phyloP scores from a whole-genome alignment of 495 filamentous ascomycete genomes.

The Podospora comata region DNA sequence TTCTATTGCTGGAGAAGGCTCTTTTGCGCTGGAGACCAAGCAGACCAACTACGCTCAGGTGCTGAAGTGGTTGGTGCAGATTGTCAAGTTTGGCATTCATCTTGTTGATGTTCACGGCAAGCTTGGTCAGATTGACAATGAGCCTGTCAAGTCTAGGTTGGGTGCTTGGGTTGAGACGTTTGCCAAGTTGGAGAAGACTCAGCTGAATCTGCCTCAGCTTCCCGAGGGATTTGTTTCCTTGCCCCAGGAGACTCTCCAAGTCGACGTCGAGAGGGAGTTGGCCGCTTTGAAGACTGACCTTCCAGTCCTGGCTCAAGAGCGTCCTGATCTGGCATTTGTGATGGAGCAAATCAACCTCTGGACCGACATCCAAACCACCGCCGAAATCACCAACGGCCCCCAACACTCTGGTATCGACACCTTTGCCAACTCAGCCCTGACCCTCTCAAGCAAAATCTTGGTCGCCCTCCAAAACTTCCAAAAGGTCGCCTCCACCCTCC shows the following conservation, averaged over 20 bases:
- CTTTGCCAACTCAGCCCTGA: constrained; percentile 51
- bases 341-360: constrained; percentile 57
- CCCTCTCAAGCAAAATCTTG: constrained; percentile 61
- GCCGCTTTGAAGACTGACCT: constrained; percentile 46
- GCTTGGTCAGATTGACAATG: constrained; percentile 51
- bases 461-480: constrained; percentile 71
- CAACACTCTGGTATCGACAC: constrained; percentile 21
- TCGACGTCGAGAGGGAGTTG: constrained; percentile 45
- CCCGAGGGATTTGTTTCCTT: constrained; percentile 53
- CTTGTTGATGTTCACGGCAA: constrained; percentile 59
- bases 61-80: constrained; percentile 42
- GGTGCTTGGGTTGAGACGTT: constrained; percentile 51
- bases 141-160: constrained; percentile 42
- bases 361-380: constrained; percentile 29
- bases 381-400: constrained; percentile 19
- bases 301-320: constrained; percentile 37
- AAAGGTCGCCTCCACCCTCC: constrained; percentile 40
- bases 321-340: constrained; percentile 61
- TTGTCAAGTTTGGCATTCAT: constrained; percentile 42
- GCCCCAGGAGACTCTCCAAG: constrained; percentile 40
- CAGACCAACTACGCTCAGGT: constrained; percentile 33
- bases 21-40: constrained; percentile 20
- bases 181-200: constrained; percentile 29
- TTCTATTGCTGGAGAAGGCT: constrained; percentile 17
- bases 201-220: constrained; percentile 51